Conservation (phyloP, 305 asterid species). For the Solanum hybrid region DNA sequence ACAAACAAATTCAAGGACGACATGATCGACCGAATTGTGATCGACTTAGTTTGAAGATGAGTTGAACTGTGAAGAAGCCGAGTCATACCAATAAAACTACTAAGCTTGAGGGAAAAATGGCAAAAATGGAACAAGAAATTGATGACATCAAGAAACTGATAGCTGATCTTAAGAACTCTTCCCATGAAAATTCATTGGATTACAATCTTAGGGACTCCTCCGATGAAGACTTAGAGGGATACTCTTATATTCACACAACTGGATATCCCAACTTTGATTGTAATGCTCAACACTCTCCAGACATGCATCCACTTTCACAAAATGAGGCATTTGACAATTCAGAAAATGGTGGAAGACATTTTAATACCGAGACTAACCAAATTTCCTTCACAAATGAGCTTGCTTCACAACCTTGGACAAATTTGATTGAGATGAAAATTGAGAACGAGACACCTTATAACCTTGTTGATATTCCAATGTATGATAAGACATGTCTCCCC, state of each 20-base stretch:
- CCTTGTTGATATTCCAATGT: neutral
- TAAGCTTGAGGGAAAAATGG: neutral
- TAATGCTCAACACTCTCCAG: neutral
- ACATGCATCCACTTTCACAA: neutral
- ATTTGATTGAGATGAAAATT: neutral
- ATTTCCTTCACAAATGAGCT: neutral
- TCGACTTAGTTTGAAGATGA: neutral
- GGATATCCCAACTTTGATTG: neutral
- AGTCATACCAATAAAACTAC: no score
- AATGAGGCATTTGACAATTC: neutral
- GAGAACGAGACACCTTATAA: neutral
- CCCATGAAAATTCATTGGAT: neutral
- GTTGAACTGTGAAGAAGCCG: neutral
- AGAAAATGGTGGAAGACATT: neutral
- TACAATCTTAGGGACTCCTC: neutral
- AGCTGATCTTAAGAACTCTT: neutral
- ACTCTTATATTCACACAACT: no score
- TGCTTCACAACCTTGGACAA: neutral
- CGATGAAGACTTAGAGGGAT: neutral
- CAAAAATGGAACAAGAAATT: neutral
- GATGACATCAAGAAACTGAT: neutral
- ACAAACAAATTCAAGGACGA: neutral
- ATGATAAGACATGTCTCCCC: neutral
- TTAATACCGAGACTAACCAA: neutral
- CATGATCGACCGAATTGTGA: neutral